Percentiles rank a stretch among this genome's conserved stretches.
phyloP scores from a whole-genome alignment of 1,284 basidiomycete species.

The Fomitiporia mediterranea region DNA sequence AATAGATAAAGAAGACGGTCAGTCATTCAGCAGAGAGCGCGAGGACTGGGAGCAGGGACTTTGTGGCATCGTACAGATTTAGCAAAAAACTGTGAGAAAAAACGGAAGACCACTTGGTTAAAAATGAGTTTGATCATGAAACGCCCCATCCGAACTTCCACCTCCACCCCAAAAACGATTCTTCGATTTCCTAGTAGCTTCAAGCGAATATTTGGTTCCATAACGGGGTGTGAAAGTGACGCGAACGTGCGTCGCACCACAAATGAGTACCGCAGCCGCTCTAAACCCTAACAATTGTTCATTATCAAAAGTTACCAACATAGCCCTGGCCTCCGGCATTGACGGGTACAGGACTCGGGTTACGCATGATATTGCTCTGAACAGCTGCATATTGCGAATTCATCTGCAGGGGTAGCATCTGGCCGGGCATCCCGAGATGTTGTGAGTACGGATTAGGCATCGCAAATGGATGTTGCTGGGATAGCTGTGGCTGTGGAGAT shows the following conservation, averaged over 20 bases:
- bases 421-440: constrained; percentile 52
- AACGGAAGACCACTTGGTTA: not conserved
- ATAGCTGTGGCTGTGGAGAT: constrained; percentile 36
- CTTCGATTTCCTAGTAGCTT: not conserved
- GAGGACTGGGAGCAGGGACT: no score
- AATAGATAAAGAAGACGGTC: constrained; percentile 20
- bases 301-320: constrained; percentile 38
- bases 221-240: not conserved
- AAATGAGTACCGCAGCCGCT: not conserved
- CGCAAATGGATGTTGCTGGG: constrained; percentile 41
- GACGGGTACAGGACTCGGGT: constrained; percentile 61
- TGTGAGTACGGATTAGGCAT: constrained; percentile 46
- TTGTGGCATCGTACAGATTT: not conserved
- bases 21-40: constrained; percentile 23
- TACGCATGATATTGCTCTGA: constrained; percentile 71
- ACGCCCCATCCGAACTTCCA: not conserved
- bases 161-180: not conserved
- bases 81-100: not conserved
- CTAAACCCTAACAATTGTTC: not conserved
- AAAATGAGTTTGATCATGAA: not conserved
- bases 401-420: constrained; percentile 70
- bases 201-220: not conserved
- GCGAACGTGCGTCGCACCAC: not conserved
- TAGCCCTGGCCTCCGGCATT: constrained; percentile 46
- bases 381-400: constrained; percentile 58